These are phyloP conservation scores for Paramecium bursaria DNA, from an alignment of 73 alveolate genomes.

Conservation along the genomic window DNA sequence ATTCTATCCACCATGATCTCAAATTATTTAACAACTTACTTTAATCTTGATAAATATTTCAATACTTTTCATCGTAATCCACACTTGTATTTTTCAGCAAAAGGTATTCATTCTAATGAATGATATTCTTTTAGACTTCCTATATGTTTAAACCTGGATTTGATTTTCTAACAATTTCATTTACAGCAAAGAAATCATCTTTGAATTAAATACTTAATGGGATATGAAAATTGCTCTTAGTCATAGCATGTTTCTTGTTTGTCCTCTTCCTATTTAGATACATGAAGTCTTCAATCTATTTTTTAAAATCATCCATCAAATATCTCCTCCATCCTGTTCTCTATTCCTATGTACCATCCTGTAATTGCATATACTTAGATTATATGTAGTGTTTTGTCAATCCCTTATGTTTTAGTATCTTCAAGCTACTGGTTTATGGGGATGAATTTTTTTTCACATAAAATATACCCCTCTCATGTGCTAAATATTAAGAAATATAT, in stretches of 20 bases:
- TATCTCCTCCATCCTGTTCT: constrained; percentile 58
- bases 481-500: constrained; percentile 36
- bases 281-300: not conserved
- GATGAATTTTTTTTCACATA: not conserved
- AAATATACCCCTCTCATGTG: constrained; percentile 4
- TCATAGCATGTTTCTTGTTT: constrained; percentile 3
- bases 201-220: not conserved
- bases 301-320: constrained; percentile 24
- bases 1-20: constrained; percentile 49
- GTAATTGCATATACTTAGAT: constrained; percentile 5
- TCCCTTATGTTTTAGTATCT: constrained; percentile 9
- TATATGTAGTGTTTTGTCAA: constrained; percentile 15
- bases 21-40: constrained; percentile 35
- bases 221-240: not conserved
- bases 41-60: constrained; percentile 31
- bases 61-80: constrained; percentile 60
- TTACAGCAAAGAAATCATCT: constrained; percentile 22
- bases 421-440: not conserved
- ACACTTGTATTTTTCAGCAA: not conserved
- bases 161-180: constrained; percentile 6
- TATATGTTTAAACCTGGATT: constrained; percentile 21
- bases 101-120: not conserved
- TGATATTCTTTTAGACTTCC: constrained; percentile 18
- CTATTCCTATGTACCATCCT: constrained; percentile 24
- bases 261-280: constrained; percentile 7